Evolutionary conservation across 192 early-diverging fungal species (phyloP).

Genomic region (Funneliformis mosseae): DNA sequence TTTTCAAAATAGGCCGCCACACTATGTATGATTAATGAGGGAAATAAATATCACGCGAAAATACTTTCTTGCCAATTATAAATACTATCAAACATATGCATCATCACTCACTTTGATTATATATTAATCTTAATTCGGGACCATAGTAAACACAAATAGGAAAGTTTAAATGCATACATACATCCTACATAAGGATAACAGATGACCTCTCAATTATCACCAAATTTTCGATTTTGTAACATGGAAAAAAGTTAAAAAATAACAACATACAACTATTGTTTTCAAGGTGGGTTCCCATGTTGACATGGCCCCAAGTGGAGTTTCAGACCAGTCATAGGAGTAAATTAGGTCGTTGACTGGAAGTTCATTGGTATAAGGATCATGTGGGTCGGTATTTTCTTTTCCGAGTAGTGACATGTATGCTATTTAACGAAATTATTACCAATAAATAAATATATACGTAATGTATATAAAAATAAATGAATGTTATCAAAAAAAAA

Average conservation of each 20-base stretch:
- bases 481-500: neutral
- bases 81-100: neutral
- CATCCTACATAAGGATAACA: neutral
- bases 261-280: constrained; percentile 15
- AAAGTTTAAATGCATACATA: constrained; percentile 14
- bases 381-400: neutral
- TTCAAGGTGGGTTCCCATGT: constrained; percentile 32
- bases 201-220: neutral
- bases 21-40: neutral
- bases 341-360: constrained; percentile 34
- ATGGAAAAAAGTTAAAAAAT: neutral
- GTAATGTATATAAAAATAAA: neutral
- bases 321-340: constrained; percentile 41
- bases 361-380: constrained; percentile 5
- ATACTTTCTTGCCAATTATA: too few relatives aligned
- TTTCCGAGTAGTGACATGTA: constrained; percentile 3
- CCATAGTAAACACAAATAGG: constrained; percentile 7
- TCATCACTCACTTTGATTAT: constrained; percentile 23
- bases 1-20: constrained; percentile 43
- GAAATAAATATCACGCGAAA: neutral
- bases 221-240: neutral
- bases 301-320: constrained; percentile 37
- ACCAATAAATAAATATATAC: neutral
- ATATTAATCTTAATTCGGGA: constrained; percentile 2
- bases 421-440: neutral